phyloP scores from a whole-genome alignment of 352 stramenopile species.

The Phytophthora sp. region DNA sequence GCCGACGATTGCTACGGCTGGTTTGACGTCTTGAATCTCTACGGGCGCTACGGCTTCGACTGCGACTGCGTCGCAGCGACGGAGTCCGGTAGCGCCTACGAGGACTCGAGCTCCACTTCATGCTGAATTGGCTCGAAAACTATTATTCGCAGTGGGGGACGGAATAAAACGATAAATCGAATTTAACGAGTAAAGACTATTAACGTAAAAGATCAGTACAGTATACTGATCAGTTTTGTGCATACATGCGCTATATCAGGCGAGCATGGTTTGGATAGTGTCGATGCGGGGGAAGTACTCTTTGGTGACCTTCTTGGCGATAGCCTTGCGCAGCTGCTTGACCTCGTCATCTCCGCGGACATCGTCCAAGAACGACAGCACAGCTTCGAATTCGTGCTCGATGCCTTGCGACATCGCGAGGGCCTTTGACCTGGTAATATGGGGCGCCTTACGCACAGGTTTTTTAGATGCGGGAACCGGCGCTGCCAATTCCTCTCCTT shows the following conservation, averaged over 20 bases:
- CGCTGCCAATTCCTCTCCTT: not conserved
- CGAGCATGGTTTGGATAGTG: conserved; percentile 43
- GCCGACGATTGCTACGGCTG: conserved; percentile 30
- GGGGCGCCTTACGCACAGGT: not conserved
- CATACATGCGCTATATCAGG: conserved; percentile 13
- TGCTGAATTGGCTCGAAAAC: too few relatives aligned
- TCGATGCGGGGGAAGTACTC: conserved; percentile 79
- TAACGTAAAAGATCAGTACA: not conserved
- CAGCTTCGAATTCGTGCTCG: conserved; percentile 81
- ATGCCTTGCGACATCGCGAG: conserved; percentile 51
- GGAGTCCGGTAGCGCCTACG: conserved; percentile 30
- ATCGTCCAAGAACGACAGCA: conserved; percentile 79
- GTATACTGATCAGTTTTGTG: conserved; percentile 12
- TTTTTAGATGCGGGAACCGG: conserved; percentile 5
- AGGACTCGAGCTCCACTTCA: conserved; percentile 39
- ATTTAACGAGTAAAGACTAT: not conserved
- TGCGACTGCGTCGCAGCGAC: conserved; percentile 35
- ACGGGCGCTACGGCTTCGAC: conserved; percentile 37
- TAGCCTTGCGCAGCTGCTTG: conserved; percentile 70
- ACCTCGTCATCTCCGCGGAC: conserved; percentile 72
- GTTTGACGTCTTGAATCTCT: conserved; percentile 24
- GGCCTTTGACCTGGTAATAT: conserved; percentile 53
- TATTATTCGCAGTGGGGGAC: too few relatives aligned
- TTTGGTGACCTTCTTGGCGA: conserved; percentile 67
- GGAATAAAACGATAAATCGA: too few relatives aligned